phyloP scores from a whole-genome alignment of 2,329 filamentous ascomycete genomes.

The Colletotrichum higginsianum region DNA sequence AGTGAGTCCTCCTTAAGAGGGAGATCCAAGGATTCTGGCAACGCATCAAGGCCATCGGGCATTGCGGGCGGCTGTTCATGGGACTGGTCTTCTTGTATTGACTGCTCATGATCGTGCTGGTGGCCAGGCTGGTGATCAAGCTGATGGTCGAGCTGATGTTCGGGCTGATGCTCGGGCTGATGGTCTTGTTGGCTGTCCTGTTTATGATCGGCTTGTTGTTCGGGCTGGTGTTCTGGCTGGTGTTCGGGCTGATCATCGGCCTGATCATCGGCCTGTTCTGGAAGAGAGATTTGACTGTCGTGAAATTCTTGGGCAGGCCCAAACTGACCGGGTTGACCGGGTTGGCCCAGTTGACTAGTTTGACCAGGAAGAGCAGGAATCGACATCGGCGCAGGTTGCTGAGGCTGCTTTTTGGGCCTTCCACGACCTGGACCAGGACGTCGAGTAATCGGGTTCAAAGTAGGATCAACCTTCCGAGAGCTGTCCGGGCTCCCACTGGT shows the following conservation, averaged over 20 bases:
- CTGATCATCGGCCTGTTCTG: slow-evolving; percentile 2
- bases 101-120: slow-evolving; percentile 9
- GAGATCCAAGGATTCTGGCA: slow-evolving; percentile 34
- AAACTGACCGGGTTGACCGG: slow-evolving; percentile 12
- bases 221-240: neutral
- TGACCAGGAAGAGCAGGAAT: slow-evolving; percentile 33
- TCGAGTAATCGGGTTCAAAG: slow-evolving; percentile 71
- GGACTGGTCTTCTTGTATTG: slow-evolving; percentile 14
- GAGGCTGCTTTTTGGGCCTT: slow-evolving; percentile 64
- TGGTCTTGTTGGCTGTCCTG: too few species aligned
- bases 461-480: slow-evolving; percentile 63
- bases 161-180: neutral
- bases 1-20: slow-evolving; percentile 38
- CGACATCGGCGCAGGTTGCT: slow-evolving; percentile 40
- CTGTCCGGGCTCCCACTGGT: slow-evolving; percentile 54
- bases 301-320: slow-evolving; percentile 15
- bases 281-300: slow-evolving; percentile 37
- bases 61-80: slow-evolving; percentile 9
- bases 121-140: slow-evolving; percentile 6
- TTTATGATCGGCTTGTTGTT: too few species aligned
- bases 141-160: slow-evolving; percentile 3
- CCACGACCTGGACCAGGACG: slow-evolving; percentile 72
- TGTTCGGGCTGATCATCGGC: slow-evolving; percentile 1
- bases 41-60: slow-evolving; percentile 18
- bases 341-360: slow-evolving; percentile 12